Conservation (phyloP, 768 basidiomycete species). For the Trametes cubensis region DNA sequence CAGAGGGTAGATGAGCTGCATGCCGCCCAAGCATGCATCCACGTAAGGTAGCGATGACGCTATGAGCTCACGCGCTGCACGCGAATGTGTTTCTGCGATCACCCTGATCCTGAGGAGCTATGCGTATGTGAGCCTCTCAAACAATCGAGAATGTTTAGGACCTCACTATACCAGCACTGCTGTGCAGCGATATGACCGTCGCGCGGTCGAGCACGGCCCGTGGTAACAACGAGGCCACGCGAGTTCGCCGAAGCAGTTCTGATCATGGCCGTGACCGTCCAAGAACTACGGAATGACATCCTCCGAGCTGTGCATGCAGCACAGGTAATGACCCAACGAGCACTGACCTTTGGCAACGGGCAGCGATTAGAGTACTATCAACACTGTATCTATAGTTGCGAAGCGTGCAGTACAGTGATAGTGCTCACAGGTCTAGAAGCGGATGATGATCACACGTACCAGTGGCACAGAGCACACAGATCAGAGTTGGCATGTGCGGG, state of each 20-base stretch:
- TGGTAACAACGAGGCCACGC: constrained; percentile 4
- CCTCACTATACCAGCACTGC: neutral
- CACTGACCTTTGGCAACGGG: no score
- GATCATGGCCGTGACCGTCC: no score
- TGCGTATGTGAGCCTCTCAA: neutral
- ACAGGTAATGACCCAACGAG: no score
- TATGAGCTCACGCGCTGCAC: constrained; percentile 8
- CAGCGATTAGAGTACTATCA: neutral
- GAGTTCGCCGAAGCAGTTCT: no score
- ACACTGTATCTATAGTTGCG: neutral
- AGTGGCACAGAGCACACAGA: no score
- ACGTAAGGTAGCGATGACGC: constrained; percentile 14
- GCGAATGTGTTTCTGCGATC: neutral
- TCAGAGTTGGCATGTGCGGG: no score
- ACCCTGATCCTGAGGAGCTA: neutral
- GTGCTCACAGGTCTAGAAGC: no score
- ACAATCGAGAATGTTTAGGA: neutral
- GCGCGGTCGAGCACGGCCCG: neutral
- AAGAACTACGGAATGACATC: no score
- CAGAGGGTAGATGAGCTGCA: constrained; percentile 20
- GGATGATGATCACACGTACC: no score
- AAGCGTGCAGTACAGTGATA: no score
- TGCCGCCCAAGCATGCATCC: neutral
- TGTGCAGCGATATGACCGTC: neutral
- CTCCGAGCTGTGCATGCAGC: no score